A percentile compares a stretch with the other conserved stretches of the same genome.
phyloP scores from a whole-genome alignment of 108 stramenopile genomes.

The Pseudonitzschia pungens region DNA sequence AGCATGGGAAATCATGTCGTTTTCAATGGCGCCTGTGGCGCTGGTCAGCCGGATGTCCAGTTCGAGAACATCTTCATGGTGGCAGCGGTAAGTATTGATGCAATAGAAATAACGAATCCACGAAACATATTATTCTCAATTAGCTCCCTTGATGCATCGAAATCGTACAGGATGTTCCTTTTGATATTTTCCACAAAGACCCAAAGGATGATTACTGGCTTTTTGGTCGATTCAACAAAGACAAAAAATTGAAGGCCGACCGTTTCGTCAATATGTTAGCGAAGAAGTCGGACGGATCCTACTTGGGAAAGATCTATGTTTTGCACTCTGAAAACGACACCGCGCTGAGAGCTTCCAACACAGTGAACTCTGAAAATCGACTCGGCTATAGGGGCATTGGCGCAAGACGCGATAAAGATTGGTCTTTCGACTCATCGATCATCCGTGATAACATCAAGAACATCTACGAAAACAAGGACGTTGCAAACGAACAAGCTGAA shows the following conservation, averaged over 20 bases:
- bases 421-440: no score
- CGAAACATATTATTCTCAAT: not conserved
- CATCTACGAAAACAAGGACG: no score
- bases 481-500: no score
- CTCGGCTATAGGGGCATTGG: no score
- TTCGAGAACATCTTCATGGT: slow-evolving; percentile 5
- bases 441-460: no score
- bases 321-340: no score
- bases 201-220: not conserved
- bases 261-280: not conserved
- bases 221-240: no score
- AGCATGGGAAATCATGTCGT: not conserved
- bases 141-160: not conserved
- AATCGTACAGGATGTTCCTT: not conserved
- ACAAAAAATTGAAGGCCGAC: not conserved
- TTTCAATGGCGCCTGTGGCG: not conserved
- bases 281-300: not conserved
- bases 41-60: not conserved
- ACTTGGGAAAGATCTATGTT: not conserved
- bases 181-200: not conserved
- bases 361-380: no score
- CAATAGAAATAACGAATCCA: not conserved
- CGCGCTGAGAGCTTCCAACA: no score
- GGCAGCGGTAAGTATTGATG: not conserved
- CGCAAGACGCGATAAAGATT: no score